Evolutionary conservation across 2,329 filamentous ascomycete genomes (phyloP).

Genomic region (Helminthosporium solani): DNA sequence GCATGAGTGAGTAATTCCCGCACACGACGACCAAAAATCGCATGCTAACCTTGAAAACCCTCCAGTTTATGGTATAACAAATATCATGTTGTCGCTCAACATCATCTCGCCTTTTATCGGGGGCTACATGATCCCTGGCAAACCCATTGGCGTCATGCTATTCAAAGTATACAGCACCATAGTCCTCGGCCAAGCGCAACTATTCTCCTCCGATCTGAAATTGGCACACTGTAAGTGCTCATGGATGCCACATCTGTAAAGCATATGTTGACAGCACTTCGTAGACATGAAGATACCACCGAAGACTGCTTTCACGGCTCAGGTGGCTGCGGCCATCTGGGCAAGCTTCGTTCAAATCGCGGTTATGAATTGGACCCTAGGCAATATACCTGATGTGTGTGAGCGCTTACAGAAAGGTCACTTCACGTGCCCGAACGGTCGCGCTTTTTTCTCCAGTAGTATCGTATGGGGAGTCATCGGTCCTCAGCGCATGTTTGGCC

Average conservation of each 20-base stretch:
- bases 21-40: too few relatives aligned
- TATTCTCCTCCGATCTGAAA: constrained; percentile 53
- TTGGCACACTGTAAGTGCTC: constrained; percentile 40
- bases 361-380: constrained; percentile 60
- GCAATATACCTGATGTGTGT: constrained; percentile 65
- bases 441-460: constrained; percentile 68
- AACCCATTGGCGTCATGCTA: constrained; percentile 53
- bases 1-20: constrained; percentile 57
- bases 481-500: constrained; percentile 67
- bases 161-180: constrained; percentile 48
- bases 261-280: constrained; percentile 11
- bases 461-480: constrained; percentile 66
- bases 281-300: constrained; percentile 58
- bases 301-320: constrained; percentile 65
- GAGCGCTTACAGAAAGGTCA: constrained; percentile 59
- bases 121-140: constrained; percentile 52
- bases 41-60: too few relatives aligned
- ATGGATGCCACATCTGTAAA: too few relatives aligned
- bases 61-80: not conserved
- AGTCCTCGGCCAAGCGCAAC: constrained; percentile 36
- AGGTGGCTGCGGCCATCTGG: constrained; percentile 65
- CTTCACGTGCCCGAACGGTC: constrained; percentile 58
- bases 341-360: constrained; percentile 66
- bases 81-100: constrained; percentile 22
- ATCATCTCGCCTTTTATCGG: constrained; percentile 42